These are phyloP conservation scores for Solanum chmielewskii DNA, from an alignment of 257 asterid genomes.

Conservation along the genomic window DNA sequence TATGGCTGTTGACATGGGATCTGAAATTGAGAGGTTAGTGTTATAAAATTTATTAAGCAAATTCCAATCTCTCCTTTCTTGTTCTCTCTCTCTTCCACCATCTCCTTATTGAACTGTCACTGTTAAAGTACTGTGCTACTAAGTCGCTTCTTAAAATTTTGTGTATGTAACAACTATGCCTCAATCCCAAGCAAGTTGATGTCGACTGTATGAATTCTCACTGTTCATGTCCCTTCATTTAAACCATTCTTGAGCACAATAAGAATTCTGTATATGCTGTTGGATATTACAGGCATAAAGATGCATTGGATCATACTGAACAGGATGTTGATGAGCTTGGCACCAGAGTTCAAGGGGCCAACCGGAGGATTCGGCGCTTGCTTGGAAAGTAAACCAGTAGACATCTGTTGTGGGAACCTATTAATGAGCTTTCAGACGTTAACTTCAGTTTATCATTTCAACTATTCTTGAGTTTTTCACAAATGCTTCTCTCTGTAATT, in stretches of 20 bases:
- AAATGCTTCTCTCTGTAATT: neutral
- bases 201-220: neutral
- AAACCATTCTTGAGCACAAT: neutral
- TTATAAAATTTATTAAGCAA: too few species aligned
- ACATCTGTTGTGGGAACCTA: neutral
- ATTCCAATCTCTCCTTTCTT: neutral
- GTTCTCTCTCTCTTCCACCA: neutral
- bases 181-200: neutral
- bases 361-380: constrained; percentile 17
- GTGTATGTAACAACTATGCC: neutral
- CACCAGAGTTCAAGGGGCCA: constrained; percentile 21
- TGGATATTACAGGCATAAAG: constrained; percentile 21
- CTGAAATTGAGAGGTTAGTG: constrained; percentile 27
- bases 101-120: neutral
- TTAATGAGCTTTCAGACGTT: neutral
- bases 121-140: neutral
- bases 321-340: constrained; percentile 26
- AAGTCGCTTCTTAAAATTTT: neutral
- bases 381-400: constrained; percentile 28
- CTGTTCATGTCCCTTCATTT: neutral
- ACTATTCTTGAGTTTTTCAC: neutral
- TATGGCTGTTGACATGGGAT: constrained; percentile 46
- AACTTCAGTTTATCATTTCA: neutral
- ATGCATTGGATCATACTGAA: constrained; percentile 12
- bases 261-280: neutral